Evolutionary conservation across 805 yeast species (phyloP), one percentile per base, ranked within the genome.

Genomic region (Monosporozyma yasuniensis): DNA sequence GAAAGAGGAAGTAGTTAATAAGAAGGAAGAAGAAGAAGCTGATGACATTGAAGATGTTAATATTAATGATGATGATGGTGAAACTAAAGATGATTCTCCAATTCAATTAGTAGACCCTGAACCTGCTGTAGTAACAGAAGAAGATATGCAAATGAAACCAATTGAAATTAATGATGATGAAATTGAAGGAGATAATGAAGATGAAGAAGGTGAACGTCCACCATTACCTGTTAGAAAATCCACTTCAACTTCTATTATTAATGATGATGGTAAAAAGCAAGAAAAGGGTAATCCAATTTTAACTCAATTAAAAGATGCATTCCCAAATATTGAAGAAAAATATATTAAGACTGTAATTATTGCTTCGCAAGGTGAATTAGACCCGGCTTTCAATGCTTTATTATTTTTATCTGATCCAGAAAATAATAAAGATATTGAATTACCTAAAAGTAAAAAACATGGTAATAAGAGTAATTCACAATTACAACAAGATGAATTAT

Each of bases 371-470:
- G 96, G 95, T 27, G 73, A 77, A 45, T 64, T 87, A 42, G 96
- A 88, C 58, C 82, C 86, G 1, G 95, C 96, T 1, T 91, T 91
- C 72, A 85, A 84, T 65, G 97, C 96, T 0, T 71, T 90, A 59
- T 72, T 91, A 52, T 87, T 78, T 57, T 69, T 87, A 49, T 81
- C 87, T 16, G 96, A 90, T 66, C 91, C 91, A 9, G 64, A 73
- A 3, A 73, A 74, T 52, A 67, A 69, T 44, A 61, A 58, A 28
- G 75, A 75, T 53, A 80, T 83, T 12, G 78, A 76, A 53, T 71
- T 78, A 44, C 80, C 78, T 27, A 56, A 57, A 35, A 8, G 22
- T 3, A 35, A 35, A 12, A 35, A 16, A 18, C 35, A 14, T 32
- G 67, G 61, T 16, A 60, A 63, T 43, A 63, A 65, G 43, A 64